A percentile compares a stretch with the other conserved stretches of the same genome.
Conservation (phyloP, 2,329 filamentous ascomycete genomes). For the Amphichorda felina region DNA sequence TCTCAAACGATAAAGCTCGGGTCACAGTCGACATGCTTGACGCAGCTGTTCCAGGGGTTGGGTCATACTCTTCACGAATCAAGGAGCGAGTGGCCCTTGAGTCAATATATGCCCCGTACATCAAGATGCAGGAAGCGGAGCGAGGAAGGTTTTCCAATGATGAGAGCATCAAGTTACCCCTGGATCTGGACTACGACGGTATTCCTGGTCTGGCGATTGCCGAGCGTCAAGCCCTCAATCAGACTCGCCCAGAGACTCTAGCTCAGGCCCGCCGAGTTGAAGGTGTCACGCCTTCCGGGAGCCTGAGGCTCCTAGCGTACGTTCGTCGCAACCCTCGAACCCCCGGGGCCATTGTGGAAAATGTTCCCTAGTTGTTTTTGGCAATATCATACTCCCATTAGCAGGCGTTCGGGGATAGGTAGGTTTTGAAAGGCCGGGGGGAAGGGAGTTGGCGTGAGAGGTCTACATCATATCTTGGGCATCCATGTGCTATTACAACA, state of each 20-base stretch:
- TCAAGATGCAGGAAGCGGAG: slow-evolving; percentile 57
- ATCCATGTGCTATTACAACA: too few relatives aligned
- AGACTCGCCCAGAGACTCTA: slow-evolving; percentile 68
- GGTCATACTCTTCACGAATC: slow-evolving; percentile 43
- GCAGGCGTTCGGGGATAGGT: too few relatives aligned
- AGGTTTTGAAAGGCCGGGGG: background rate
- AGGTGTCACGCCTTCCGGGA: slow-evolving; percentile 55
- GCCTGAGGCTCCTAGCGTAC: slow-evolving; percentile 47
- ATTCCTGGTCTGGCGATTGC: slow-evolving; percentile 68
- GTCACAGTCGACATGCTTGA: slow-evolving; percentile 41
- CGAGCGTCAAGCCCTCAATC: slow-evolving; percentile 60
- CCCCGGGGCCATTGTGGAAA: background rate
- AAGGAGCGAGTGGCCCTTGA: slow-evolving; percentile 66
- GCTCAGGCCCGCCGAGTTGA: slow-evolving; percentile 84
- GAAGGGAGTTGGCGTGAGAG: background rate
- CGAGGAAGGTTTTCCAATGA: slow-evolving; percentile 62
- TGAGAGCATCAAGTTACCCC: slow-evolving; percentile 60
- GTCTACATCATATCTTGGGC: background rate
- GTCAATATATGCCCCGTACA: slow-evolving; percentile 77
- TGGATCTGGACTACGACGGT: slow-evolving; percentile 62
- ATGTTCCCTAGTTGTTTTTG: background rate
- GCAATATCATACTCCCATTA: background rate
- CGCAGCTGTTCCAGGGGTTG: slow-evolving; percentile 43
- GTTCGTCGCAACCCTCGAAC: slow-evolving; percentile 27
- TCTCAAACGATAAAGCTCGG: slow-evolving; percentile 39